These are phyloP conservation scores for Caloboletus inedulis DNA, from an alignment of 1,284 basidiomycete species.

Conservation along the genomic window DNA sequence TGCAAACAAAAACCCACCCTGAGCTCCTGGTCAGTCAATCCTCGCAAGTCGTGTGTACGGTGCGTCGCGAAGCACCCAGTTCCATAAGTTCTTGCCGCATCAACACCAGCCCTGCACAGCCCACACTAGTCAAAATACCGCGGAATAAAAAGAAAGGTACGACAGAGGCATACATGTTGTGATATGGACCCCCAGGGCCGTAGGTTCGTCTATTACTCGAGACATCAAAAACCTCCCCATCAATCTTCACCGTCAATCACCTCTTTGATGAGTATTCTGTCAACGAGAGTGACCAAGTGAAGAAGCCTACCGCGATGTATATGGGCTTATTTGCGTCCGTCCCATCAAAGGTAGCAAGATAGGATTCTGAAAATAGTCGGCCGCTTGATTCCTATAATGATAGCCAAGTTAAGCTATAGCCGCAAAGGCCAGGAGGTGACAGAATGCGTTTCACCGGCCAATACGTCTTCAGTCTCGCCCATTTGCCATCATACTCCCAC, in stretches of 20 bases:
- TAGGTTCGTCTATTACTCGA: conserved; percentile 75
- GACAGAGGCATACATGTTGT: conserved; percentile 64
- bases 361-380: conserved; percentile 68
- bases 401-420: conserved; percentile 7
- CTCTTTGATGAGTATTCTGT: conserved; percentile 11
- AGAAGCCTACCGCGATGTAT: conserved; percentile 73
- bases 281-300: conserved; percentile 6
- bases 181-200: conserved; percentile 85
- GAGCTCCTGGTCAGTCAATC: conserved; percentile 69
- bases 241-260: conserved; percentile 53
- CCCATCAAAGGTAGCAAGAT: conserved; percentile 77
- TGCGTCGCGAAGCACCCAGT: conserved; percentile 92
- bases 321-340: conserved; percentile 64
- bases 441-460: conserved; percentile 50
- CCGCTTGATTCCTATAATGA: conserved; percentile 47
- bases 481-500: conserved; percentile 72
- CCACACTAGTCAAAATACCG: conserved; percentile 20
- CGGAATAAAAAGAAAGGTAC: conserved; percentile 9
- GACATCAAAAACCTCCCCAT: conserved; percentile 93
- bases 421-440: background rate
- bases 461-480: conserved; percentile 55
- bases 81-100: conserved; percentile 86
- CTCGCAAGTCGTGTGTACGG: conserved; percentile 86
- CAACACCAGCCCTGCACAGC: conserved; percentile 69
- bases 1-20: conserved; percentile 41